These are phyloP conservation scores for Metschnikowia aberdeeniae DNA, from an alignment of 805 yeast genomes.

Conservation along the genomic window DNA sequence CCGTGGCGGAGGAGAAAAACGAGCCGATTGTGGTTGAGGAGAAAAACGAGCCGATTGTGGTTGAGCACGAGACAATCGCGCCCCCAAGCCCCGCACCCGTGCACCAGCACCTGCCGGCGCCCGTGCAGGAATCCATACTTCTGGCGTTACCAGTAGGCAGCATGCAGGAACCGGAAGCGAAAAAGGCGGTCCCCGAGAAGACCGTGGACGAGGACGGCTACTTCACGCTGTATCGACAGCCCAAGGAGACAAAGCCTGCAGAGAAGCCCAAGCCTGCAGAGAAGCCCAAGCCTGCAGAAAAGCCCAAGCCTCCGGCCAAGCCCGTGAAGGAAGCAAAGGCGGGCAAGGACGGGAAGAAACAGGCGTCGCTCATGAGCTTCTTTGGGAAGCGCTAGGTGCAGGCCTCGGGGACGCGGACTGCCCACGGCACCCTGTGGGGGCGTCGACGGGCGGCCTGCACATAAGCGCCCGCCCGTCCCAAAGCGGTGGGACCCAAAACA, in stretches of 20 bases:
- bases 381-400: slow-evolving; percentile 34
- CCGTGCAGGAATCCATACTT: not conserved
- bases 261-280: not conserved
- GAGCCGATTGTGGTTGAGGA: slow-evolving; percentile 16
- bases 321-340: not conserved
- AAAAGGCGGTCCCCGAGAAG: slow-evolving; percentile 7
- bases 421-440: too few species aligned
- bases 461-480: too few species aligned
- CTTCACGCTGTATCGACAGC: slow-evolving; percentile 32
- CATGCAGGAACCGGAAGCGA: not conserved
- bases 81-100: not conserved
- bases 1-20: slow-evolving; percentile 5
- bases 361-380: slow-evolving; percentile 45
- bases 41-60: slow-evolving; percentile 14
- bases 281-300: slow-evolving; percentile 1
- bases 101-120: not conserved
- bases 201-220: slow-evolving; percentile 49
- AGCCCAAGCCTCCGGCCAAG: not conserved
- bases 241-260: slow-evolving; percentile 8
- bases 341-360: slow-evolving; percentile 28
- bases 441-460: too few species aligned
- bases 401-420: too few species aligned
- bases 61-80: slow-evolving; percentile 3
- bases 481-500: too few species aligned
- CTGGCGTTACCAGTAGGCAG: not conserved